Base-by-base conservation (phyloP, 306 rosid species). In the Lathyrus tuberosus region DNA sequence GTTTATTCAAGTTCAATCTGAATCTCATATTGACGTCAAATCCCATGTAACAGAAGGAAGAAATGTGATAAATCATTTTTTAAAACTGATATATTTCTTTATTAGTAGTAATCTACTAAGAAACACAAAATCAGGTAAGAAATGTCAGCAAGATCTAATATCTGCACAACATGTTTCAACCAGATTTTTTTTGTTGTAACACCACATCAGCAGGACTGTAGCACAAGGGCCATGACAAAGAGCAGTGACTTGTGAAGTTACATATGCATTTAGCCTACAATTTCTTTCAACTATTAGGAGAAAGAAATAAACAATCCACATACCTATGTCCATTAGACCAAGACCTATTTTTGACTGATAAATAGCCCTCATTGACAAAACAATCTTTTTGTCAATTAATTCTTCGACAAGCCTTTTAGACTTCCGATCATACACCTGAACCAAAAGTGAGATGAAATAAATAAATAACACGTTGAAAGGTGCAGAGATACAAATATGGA, bases 301-400 rank as follows among this genome's bases (percentile, higher is more conserved):
- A 20, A 13, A 54, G 61, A 28, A 37, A 49, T 15, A 31, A 72
- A 57, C 14, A 63, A 31, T 6, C 13, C 28, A 41, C 65, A 44
- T 80, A 93, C 98, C 98, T 85, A 79, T 78, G 72, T 88, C 92
- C 91, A 94, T 83, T 41, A 94, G 88, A 63, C 97, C 88, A 72
- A 88, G 91, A 72, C 98, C 97, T 16, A 90, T 56, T 88, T 94
- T 86, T 62, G 98, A 94, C 78, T 94, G 98, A 84, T 94, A 94
- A 70, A 94, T 86, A 62, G 98, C 98, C 84, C 97, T 88, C 98
- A 90, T 94, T 9, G 98, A 90, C 92, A 94, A 84, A 64, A 83
- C 88, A 78, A 94, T 90, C 80, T 87, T 94, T 74, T 79, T 84
- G 76, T 94, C 97, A 79, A 94, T 94, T 82, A 84, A 47, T 81